A percentile compares a stretch with the other conserved stretches of the same genome.
These are phyloP conservation scores for Saussurea involucrata DNA, from an alignment of 129 eudicot genomes.

Conservation along the genomic window DNA sequence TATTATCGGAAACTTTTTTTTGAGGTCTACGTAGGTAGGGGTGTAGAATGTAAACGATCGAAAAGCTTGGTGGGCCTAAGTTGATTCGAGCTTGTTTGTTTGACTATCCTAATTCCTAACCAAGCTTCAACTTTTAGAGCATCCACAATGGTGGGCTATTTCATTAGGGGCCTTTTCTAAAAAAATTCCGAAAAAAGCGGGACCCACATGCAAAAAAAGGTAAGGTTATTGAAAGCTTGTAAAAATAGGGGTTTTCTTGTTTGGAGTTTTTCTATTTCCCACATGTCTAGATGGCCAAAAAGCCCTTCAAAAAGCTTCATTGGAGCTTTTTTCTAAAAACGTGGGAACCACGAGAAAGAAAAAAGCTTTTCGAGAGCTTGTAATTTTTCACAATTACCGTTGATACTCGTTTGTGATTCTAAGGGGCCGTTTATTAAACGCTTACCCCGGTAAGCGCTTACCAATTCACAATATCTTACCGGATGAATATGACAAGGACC, in stretches of 20 bases:
- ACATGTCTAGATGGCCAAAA: no score
- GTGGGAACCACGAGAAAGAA: not conserved
- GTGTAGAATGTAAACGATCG: not conserved
- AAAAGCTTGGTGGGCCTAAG: not conserved
- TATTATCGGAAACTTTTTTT: not conserved
- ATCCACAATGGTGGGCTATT: not conserved
- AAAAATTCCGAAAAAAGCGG: not conserved
- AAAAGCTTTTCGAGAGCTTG: not conserved
- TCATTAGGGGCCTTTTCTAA: not conserved
- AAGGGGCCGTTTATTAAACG: no score
- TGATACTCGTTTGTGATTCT: no score
- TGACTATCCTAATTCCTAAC: not conserved
- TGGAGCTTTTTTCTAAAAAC: not conserved
- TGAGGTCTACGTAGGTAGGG: not conserved
- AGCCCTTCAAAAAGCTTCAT: no score
- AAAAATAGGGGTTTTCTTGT: not conserved
- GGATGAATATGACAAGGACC: no score
- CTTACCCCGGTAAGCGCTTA: no score
- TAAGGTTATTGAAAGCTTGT: not conserved
- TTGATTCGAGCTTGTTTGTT: not conserved
- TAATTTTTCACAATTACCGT: no score
- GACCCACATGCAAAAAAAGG: not conserved
- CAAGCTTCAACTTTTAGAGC: not conserved
- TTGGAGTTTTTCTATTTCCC: no score
- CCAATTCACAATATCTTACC: no score